Evolutionary conservation across 2,329 filamentous ascomycete species (phyloP), one percentile per base, ranked within the genome.

Genomic region (Fusarium udum): DNA sequence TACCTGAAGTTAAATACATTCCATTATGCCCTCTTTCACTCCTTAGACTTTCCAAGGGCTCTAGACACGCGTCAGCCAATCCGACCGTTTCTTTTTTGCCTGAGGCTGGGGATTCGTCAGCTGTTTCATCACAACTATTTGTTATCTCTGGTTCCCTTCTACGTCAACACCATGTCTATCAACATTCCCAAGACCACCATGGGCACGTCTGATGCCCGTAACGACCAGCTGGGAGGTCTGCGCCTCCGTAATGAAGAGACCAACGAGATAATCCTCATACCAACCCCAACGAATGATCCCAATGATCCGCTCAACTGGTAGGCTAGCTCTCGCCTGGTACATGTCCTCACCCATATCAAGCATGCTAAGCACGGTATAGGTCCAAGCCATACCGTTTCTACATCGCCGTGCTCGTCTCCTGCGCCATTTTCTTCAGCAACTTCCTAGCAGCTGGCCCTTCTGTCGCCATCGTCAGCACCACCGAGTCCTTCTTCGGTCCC

Each of bases 391-490:
- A 85, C 71, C 86, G 87, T 57, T 82, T 84, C 68, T 89, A 87
- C 76, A 85, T 86, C 42, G 86, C 87, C 14, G 75, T 80, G 53
- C 79, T 88, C 20, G 83, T 88, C 39, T 88, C 85, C 75, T 68
- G 85, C 7, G 86, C 87, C 59, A 88, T 89, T 81, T 82, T 88
- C 68, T 83, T 89, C 78, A 87, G 84, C 79, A 89, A 89, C 77
- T 89, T 89, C 71, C 79, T 89, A 9, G 87, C 87, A 0, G 88
- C 87, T n/a, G 88, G 85, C 0, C 87, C 87, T 7, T 84, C 84
- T 7, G 84, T 89, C 36, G 86, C 86, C 61, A 85, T 89, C 45
- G 78, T 86, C 16, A 74, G 82, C 6, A 87, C 85, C 9, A 84
- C 87, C 7, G 71, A 82, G 13, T 82, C 84, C 67, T 87, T 88